Evolutionary conservation across 345 rosid genomes (phyloP).

Genomic region (Gossypium ekmanianum): DNA sequence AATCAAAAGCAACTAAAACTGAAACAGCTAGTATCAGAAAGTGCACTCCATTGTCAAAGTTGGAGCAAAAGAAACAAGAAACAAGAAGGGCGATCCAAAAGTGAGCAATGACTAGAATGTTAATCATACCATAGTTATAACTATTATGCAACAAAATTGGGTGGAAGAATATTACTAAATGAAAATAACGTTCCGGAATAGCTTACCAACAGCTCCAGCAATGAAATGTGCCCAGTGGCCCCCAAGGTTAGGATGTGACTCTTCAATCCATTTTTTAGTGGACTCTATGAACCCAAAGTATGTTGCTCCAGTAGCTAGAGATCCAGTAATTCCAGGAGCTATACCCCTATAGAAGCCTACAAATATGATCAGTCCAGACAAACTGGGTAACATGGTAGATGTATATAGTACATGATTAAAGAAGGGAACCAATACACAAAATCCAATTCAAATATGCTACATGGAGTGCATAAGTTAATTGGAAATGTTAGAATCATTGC

Average conservation of each 20-base stretch:
- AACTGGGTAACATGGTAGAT: background rate
- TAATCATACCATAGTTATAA: background rate
- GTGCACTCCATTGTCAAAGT: background rate
- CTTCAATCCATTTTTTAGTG: constrained; percentile 87
- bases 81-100: background rate
- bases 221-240: constrained; percentile 93
- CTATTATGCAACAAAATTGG: background rate
- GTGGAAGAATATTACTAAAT: background rate
- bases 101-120: constrained; percentile 5
- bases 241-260: constrained; percentile 70
- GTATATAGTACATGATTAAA: background rate
- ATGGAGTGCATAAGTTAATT: background rate
- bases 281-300: constrained; percentile 97
- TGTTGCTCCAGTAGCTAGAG: constrained; percentile 94
- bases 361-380: constrained; percentile 24
- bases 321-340: constrained; percentile 78
- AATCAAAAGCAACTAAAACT: background rate
- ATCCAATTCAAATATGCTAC: background rate
- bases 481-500: background rate
- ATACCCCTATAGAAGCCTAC: constrained; percentile 91
- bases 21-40: background rate
- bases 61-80: background rate
- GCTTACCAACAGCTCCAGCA: constrained; percentile 85
- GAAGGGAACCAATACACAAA: background rate
- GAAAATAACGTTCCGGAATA: background rate